Conservation (phyloP, 1,284 basidiomycete species). For the Naganishia sp. region DNA sequence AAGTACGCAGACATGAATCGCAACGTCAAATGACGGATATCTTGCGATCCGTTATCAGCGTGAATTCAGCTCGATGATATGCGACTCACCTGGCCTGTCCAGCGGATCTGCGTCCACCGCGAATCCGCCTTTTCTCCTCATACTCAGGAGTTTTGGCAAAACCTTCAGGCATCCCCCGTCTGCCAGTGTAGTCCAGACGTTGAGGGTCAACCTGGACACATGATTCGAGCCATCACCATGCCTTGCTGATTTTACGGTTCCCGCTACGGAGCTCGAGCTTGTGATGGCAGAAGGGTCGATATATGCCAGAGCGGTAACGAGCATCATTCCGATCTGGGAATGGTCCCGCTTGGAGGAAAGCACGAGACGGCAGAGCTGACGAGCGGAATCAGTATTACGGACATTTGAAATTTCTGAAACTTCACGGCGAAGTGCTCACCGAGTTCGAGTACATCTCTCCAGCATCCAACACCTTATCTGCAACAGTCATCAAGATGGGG, state of each 20-base stretch:
- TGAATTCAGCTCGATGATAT: constrained; percentile 9
- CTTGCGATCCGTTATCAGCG: constrained; percentile 28
- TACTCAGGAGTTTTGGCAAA: constrained; percentile 50
- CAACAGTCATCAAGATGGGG: constrained; percentile 44
- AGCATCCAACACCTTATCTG: constrained; percentile 45
- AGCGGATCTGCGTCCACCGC: constrained; percentile 44
- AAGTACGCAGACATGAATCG: constrained; percentile 49
- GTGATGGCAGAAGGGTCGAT: constrained; percentile 37
- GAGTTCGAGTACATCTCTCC: constrained; percentile 46
- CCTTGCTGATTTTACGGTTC: not conserved
- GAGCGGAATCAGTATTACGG: not conserved
- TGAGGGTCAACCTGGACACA: constrained; percentile 40
- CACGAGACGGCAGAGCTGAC: constrained; percentile 46
- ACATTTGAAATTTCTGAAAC: constrained; percentile 24
- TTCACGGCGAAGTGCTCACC: constrained; percentile 35
- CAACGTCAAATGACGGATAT: constrained; percentile 51
- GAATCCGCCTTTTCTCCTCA: constrained; percentile 50
- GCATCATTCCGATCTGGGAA: constrained; percentile 43
- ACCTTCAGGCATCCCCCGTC: constrained; percentile 49
- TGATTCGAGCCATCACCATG: constrained; percentile 31
- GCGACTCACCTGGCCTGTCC: constrained; percentile 45
- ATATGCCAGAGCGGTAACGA: constrained; percentile 46
- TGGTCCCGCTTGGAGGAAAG: constrained; percentile 50
- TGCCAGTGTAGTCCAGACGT: constrained; percentile 45
- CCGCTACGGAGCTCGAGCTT: constrained; percentile 2